Percentiles rank a stretch among this genome's conserved stretches.
phyloP scores from a whole-genome alignment of 2,329 filamentous ascomycete genomes.

The Neonectria sp. region DNA sequence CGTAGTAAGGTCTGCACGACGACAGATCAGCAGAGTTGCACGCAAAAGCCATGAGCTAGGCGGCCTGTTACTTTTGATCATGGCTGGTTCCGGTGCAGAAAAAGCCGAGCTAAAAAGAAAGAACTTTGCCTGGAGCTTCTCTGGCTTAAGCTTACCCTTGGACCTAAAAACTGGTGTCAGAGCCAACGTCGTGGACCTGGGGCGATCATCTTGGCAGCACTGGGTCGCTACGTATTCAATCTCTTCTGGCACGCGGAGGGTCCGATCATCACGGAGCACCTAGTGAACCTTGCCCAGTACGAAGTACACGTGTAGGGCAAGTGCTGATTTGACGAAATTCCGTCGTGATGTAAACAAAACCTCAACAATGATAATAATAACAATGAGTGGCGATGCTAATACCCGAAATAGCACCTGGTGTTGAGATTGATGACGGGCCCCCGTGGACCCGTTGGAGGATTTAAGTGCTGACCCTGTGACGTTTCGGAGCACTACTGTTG shows the following conservation, averaged over 20 bases:
- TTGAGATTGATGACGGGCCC: slow-evolving; percentile 31
- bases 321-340: slow-evolving; percentile 16
- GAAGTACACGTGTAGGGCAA: slow-evolving; percentile 16
- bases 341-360: slow-evolving; percentile 3
- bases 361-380: slow-evolving; percentile 5
- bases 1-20: slow-evolving; percentile 4
- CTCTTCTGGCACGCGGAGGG: slow-evolving; percentile 8
- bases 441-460: slow-evolving; percentile 36
- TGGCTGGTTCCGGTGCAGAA: slow-evolving; percentile 17
- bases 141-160: slow-evolving; percentile 47
- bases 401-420: slow-evolving; percentile 29
- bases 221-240: background rate
- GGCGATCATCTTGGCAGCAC: slow-evolving; percentile 11
- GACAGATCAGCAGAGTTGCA: slow-evolving; percentile 2
- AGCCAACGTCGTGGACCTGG: slow-evolving; percentile 31
- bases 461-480: slow-evolving; percentile 45
- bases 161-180: slow-evolving; percentile 32
- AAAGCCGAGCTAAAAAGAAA: slow-evolving; percentile 1
- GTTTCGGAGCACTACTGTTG: slow-evolving; percentile 26
- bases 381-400: slow-evolving; percentile 19
- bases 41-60: slow-evolving; percentile 4
- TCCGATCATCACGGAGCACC: slow-evolving; percentile 8
- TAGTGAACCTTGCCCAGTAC: background rate
- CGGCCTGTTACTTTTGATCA: slow-evolving; percentile 6
- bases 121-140: slow-evolving; percentile 25